Base-by-base conservation (phyloP, 352 stramenopile genomes). In the Pythium sp. region DNA sequence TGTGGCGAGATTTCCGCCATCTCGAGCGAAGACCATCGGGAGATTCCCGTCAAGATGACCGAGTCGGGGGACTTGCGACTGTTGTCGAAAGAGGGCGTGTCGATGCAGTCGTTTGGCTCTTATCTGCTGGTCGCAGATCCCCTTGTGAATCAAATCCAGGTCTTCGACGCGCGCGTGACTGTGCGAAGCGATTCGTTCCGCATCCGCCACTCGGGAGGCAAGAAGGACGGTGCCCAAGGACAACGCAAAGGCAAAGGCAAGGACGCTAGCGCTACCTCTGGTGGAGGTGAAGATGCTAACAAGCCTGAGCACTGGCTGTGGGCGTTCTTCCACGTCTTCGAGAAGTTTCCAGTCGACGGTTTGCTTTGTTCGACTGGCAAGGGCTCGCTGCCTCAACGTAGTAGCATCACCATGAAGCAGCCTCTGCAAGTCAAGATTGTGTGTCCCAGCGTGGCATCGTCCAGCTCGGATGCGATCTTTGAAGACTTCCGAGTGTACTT, bases 161-260 rank as follows among this genome's bases (percentile, higher is more conserved):
- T 78, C 0, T 56, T 68, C 58, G 49, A 70, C 24, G 46, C 79
- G 2, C 49, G 63, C 3, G 79, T 81, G 18, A 85, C 79, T 12
- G 74, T 85, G 26, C 74, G 77, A 34, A 90, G 80, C 32, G 80
- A 90, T 28, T 86, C 79, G 3, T 87, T 81, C 34, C 74, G 77
- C 3, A 89, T 90, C 20, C 69, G 73, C 34, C 79, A 83, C 34
- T 61, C 62, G 53, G 36, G 53, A 8, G 34, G 62, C 1, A 65
- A 65, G 32, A 65, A 58, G 47, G 34, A 20, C 7, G 46, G 28
- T 3, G n/a, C 41, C 20, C 54, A 26, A 36, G 54, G 58, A 75
- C 4, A 69, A 58, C 4, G 55, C 73, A 11, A 63, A 72, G 8
- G 5, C 15, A 78, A 70, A 8, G 51, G 26, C 15, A 49, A 49